Evolutionary conservation across 2,329 filamentous ascomycete species (phyloP).

Genomic region (Fusarium metavorans): DNA sequence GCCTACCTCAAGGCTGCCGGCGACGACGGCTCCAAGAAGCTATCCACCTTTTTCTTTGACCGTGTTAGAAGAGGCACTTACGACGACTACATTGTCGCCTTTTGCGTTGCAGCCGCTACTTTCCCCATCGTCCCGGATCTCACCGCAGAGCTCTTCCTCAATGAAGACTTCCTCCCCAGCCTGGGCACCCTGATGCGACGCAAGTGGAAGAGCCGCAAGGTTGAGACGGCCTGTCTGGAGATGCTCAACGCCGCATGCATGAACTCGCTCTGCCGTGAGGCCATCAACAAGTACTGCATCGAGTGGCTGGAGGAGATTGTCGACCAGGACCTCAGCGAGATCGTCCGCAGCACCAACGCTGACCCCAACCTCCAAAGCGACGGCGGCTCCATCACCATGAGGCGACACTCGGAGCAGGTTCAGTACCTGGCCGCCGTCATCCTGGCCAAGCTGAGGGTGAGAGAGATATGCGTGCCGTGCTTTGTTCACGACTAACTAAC

Average conservation of each 20-base stretch:
- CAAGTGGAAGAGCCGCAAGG: conserved; percentile 85
- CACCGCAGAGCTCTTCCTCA: conserved; percentile 84
- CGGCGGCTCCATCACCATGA: conserved; percentile 70
- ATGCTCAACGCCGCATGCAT: conserved; percentile 94
- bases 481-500: conserved; percentile 61
- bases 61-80: conserved; percentile 80
- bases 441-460: conserved; percentile 76
- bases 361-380: conserved; percentile 70
- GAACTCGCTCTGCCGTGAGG: conserved; percentile 83
- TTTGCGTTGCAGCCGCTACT: conserved; percentile 88
- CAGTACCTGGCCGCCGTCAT: conserved; percentile 79
- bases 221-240: conserved; percentile 88
- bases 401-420: conserved; percentile 70
- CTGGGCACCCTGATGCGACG: conserved; percentile 82
- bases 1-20: conserved; percentile 85
- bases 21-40: conserved; percentile 75
- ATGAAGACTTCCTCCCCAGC: conserved; percentile 84
- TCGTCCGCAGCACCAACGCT: conserved; percentile 61
- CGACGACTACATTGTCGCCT: conserved; percentile 90
- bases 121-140: conserved; percentile 87
- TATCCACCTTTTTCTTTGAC: conserved; percentile 80
- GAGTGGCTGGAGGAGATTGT: conserved; percentile 90
- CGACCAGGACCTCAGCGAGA: conserved; percentile 74
- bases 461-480: conserved; percentile 25
- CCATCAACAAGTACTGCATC: conserved; percentile 84